Percentiles rank a stretch among this genome's conserved stretches.
Conservation (phyloP, 441 rosid genomes). For the Eruca vesicaria region DNA sequence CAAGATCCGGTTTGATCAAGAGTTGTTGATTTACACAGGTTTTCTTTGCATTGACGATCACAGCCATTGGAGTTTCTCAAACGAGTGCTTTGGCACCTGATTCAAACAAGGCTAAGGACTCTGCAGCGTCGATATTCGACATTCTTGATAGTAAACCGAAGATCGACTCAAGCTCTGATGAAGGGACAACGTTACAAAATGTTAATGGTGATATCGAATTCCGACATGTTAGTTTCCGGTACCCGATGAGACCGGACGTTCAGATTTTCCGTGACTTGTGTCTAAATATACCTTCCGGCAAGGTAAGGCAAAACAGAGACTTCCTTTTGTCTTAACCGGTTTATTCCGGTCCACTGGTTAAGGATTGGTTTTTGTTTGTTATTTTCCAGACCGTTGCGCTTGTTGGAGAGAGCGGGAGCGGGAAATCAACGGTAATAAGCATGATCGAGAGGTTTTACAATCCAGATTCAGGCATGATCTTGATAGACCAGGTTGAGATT, state of each 20-base stretch:
- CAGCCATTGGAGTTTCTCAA: slow-evolving; percentile 63
- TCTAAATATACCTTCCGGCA: slow-evolving; percentile 59
- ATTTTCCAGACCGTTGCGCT: slow-evolving; percentile 66
- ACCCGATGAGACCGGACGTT: slow-evolving; percentile 62
- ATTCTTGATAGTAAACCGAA: slow-evolving; percentile 56
- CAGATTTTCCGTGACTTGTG: slow-evolving; percentile 55
- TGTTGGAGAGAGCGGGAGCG: slow-evolving; percentile 84
- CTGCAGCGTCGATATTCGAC: slow-evolving; percentile 61
- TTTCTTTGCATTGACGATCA: slow-evolving; percentile 62
- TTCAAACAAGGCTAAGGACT: slow-evolving; percentile 54
- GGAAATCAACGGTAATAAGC: slow-evolving; percentile 72
- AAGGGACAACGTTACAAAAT: slow-evolving; percentile 42
- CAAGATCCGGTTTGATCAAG: background rate
- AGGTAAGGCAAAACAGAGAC: slow-evolving; percentile 37
- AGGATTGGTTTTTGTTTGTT: background rate
- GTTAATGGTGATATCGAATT: slow-evolving; percentile 54
- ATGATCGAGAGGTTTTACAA: slow-evolving; percentile 74
- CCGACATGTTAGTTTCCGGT: slow-evolving; percentile 58
- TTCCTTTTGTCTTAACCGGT: background rate
- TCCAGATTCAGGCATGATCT: slow-evolving; percentile 57
- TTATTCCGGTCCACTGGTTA: background rate
- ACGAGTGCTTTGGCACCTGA: slow-evolving; percentile 68
- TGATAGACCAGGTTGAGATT: slow-evolving; percentile 46
- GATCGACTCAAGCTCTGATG: slow-evolving; percentile 57
- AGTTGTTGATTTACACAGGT: slow-evolving; percentile 41